Base-by-base conservation (phyloP, 1,284 basidiomycete species). In the Malassezia psittaci region DNA sequence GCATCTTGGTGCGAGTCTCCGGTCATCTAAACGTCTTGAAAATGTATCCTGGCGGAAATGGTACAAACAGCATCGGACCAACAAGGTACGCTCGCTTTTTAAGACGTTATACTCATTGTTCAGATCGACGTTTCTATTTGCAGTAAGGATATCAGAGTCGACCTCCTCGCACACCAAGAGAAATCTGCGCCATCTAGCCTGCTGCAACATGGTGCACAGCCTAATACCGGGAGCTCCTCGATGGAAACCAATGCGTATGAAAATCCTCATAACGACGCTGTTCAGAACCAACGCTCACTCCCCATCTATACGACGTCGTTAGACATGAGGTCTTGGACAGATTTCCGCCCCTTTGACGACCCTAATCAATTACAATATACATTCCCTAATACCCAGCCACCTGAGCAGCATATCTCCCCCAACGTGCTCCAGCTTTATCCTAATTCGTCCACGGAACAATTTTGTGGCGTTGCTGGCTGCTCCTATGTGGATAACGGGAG, bases 1-100 rank as follows among this genome's bases (percentile, higher is more conserved):
- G 8, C 37, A 47, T 3, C 40, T 57, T 11, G 35, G 49, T 15
- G 46, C 24, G 1, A 5, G 16, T 6, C 18, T 57, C 12, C 21
- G 40, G 19, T 36, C 45, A 34, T 29, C 55, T 8, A 18, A 42
- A 37, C 55, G 55, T 3, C 45, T 57, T 6, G 42, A 43, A 18
- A 48, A 57, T 44, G 39, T 40, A 15, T 52, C 55, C 10, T 57
- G 55, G 55, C 50, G 55, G 8, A 19, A 32, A n/a, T 57, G 51
- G 50, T 32, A 57, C 40, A 48, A 32, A 18, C 55, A 36, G 13
- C 50, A 52, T 21, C n/a, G 16, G 5, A 13, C n/a, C 1, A 19
- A 41, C n/a, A 54, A 41, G 38, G 46, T 42, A 42, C 24, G 12
- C 32, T 24, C 43, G 8, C 38, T 19, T 6, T 8, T 8, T 8